Evolutionary conservation across 2,329 filamentous ascomycete genomes (phyloP), one percentile per base, ranked within the genome.

Genomic region (Chaetomium strumarium): DNA sequence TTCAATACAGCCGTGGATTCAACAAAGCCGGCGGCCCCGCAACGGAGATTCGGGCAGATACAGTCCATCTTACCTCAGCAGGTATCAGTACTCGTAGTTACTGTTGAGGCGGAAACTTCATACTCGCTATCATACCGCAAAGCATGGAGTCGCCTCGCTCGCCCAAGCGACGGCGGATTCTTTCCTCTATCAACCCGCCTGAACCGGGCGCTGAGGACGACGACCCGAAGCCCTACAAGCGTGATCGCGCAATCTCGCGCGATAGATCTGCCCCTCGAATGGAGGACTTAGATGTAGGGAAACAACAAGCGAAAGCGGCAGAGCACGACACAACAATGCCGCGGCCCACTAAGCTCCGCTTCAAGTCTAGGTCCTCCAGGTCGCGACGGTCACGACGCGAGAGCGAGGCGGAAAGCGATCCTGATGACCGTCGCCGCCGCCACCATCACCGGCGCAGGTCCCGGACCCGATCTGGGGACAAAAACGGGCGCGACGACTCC

Each of bases 151-250:
- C 55, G 34, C 55, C 53, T 17, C 52, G 56, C 34, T 64, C 64
- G 43, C 63, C 66, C n/a, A 61, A 64, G 58, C 65, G 75, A 62
- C 72, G 74, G n/a, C 74, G 73, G 41, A 75, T 78, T 17, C 67
- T 78, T 16, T 73, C 72, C 7, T 78, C 75, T 7, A 54, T 62
- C 55, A 61, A 62, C 33, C 58, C 51, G 4, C 46, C 52, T 17
- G 49, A 49, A 2, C 4, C 16, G 24, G 12, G 46, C 6, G 24
- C 1, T 30, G 41, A 52, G 6, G 42, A 55, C 12, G 29, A 46
- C 16, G 44, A 5, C 16, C 13, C 41, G n/a, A 19, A 5, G 34
- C 11, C 20, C 6, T 36, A 19, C 37, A 46, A 39, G 30, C 52
- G 20, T 44, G 45, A 49, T 24, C 31, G 46, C 42, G 49, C 38